Conservation (phyloP, 2,329 filamentous ascomycete genomes). For the Claviceps fusiformis region DNA sequence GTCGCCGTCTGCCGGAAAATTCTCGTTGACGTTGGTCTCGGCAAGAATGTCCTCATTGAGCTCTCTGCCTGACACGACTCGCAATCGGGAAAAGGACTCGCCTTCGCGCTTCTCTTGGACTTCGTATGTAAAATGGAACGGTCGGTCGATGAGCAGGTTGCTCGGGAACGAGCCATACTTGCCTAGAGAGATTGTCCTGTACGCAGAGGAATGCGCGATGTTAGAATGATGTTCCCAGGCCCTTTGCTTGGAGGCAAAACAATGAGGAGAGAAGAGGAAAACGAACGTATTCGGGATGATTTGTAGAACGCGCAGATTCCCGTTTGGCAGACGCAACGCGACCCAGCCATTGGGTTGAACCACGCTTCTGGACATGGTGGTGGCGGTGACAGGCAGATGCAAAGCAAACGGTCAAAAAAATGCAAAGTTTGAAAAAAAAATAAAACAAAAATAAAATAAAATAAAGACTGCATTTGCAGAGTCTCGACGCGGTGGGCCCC, state of each 20-base stretch:
- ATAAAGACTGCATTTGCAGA: background rate
- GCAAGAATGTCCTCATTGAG: conserved; percentile 67
- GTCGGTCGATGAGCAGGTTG: conserved; percentile 81
- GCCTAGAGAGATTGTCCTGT: conserved; percentile 70
- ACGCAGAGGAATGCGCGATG: conserved; percentile 7
- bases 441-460: no score
- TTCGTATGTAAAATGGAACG: conserved; percentile 85
- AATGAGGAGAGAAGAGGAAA: background rate
- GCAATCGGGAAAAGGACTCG: conserved; percentile 54
- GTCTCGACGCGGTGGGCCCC: background rate
- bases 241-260: background rate
- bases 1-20: conserved; percentile 28
- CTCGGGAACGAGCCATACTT: conserved; percentile 88
- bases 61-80: conserved; percentile 68
- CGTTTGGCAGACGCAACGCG: conserved; percentile 44
- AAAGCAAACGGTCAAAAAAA: background rate
- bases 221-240: conserved; percentile 10
- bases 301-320: conserved; percentile 42
- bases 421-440: background rate
- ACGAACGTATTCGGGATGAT: conserved; percentile 46
- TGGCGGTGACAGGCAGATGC: background rate
- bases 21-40: conserved; percentile 22
- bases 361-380: conserved; percentile 17
- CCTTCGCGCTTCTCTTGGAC: conserved; percentile 57
- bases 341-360: conserved; percentile 46